Evolutionary conservation across 1,284 basidiomycete species (phyloP).

Genomic region (Ustilago bromivora): DNA sequence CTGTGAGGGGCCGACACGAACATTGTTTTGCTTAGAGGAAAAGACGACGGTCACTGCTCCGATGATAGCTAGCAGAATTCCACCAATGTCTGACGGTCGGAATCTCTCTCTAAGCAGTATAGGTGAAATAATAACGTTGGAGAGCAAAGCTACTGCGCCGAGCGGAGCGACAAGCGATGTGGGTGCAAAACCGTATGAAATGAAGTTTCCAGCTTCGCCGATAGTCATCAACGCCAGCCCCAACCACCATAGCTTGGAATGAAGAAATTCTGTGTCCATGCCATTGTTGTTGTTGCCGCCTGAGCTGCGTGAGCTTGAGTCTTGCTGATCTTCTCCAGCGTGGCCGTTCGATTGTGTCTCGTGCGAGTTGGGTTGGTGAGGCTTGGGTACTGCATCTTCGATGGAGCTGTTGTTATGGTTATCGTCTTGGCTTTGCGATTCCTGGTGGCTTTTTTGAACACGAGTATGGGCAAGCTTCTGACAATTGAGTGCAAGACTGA

Average conservation of each 20-base stretch:
- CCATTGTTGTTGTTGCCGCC: slow-evolving; percentile 17
- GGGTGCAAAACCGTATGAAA: slow-evolving; percentile 84
- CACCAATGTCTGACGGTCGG: slow-evolving; percentile 81
- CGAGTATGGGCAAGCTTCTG: slow-evolving; percentile 91
- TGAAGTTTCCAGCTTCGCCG: slow-evolving; percentile 90
- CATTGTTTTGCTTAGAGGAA: slow-evolving; percentile 74
- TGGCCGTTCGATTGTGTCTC: neutral
- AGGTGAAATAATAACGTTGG: slow-evolving; percentile 94
- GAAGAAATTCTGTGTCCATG: slow-evolving; percentile 56
- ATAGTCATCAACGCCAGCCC: slow-evolving; percentile 90
- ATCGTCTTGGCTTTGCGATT: slow-evolving; percentile 2
- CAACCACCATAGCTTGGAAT: slow-evolving; percentile 86
- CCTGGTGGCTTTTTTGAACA: slow-evolving; percentile 70
- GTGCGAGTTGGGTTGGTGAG: neutral
- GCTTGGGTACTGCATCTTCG: too few relatives aligned
- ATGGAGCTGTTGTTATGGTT: slow-evolving; percentile 40
- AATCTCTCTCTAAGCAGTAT: slow-evolving; percentile 75
- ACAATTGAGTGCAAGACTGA: slow-evolving; percentile 81
- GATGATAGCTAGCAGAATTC: slow-evolving; percentile 71
- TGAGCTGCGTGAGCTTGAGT: neutral
- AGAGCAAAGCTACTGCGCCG: slow-evolving; percentile 84
- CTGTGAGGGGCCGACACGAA: slow-evolving; percentile 49
- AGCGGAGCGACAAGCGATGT: slow-evolving; percentile 94
- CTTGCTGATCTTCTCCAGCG: neutral
- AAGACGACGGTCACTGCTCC: slow-evolving; percentile 79